Evolutionary conservation across 73 alveolate genomes (phyloP).

Genomic region (Paramecium primaurelia): DNA sequence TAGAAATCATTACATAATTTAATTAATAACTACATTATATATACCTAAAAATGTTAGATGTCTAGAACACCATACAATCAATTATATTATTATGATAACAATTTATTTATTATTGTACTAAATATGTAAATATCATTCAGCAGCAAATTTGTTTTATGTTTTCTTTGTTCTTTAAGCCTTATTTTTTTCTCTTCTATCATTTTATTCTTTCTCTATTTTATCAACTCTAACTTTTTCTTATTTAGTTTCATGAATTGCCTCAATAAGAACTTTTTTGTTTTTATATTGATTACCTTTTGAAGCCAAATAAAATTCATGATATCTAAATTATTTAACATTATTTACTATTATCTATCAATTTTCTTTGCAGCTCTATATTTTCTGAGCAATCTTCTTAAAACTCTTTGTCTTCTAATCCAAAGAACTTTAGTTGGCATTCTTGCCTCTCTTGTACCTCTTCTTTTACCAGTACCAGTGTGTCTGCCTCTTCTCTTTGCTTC

Average conservation of each 20-base stretch:
- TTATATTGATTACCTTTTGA: conserved; percentile 97
- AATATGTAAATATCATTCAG: conserved; percentile 25
- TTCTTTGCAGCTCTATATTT: conserved; percentile 95
- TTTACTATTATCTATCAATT: conserved; percentile 89
- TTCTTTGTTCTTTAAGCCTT: conserved; percentile 55
- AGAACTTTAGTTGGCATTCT: conserved; percentile 97
- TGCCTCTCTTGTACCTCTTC: conserved; percentile 97
- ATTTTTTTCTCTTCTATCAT: conserved; percentile 63
- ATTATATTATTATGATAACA: not conserved
- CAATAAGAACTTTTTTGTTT: conserved; percentile 95
- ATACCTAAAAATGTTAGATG: not conserved
- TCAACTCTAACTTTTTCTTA: conserved; percentile 60
- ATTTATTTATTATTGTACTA: not conserved
- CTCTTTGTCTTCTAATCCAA: conserved; percentile 98
- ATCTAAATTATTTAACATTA: conserved; percentile 35
- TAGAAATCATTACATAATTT: not conserved
- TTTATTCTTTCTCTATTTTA: conserved; percentile 52
- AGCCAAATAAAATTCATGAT: conserved; percentile 93
- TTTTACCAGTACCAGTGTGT: conserved; percentile 97
- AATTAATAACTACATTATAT: not conserved
- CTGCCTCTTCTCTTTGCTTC: conserved; percentile 86
- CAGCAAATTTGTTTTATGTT: conserved; percentile 17
- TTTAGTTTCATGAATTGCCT: conserved; percentile 94
- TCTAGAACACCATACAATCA: not conserved
- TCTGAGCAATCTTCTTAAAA: conserved; percentile 96